Evolutionary conservation across 2,329 filamentous ascomycete species (phyloP).

Genomic region (Colletotrichum sp.): DNA sequence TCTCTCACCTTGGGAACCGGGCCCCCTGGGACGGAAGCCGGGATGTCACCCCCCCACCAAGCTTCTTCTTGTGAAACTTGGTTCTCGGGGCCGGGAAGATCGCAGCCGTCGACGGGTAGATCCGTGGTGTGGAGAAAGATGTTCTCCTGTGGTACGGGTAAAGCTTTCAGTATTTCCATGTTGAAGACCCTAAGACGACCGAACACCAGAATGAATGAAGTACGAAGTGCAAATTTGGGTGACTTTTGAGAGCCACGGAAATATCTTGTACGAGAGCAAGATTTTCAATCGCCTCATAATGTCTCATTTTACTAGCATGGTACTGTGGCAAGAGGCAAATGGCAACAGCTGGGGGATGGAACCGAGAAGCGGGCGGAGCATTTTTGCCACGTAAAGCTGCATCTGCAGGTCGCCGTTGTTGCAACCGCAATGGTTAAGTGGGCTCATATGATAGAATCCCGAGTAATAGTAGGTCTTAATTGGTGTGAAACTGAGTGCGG

Average conservation of each 20-base stretch:
- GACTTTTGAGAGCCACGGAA: no score
- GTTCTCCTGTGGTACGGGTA: neutral
- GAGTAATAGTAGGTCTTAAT: neutral
- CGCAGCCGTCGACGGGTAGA: neutral
- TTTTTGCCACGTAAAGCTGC: neutral
- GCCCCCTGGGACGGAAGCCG: neutral
- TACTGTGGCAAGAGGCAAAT: no score
- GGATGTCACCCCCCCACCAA: neutral
- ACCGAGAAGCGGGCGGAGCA: neutral
- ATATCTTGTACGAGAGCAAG: no score
- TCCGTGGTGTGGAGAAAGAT: neutral
- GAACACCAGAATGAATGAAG: accelerated
- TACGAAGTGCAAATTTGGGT: accelerated
- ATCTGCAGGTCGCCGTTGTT: neutral
- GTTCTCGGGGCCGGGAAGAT: neutral
- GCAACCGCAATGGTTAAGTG: neutral
- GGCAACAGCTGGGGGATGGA: no score
- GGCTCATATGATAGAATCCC: neutral
- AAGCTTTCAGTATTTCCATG: neutral
- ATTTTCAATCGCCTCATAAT: no score
- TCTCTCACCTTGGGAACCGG: neutral
- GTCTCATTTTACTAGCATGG: no score
- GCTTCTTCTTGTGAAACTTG: neutral
- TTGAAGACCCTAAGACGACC: accelerated
- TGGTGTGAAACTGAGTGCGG: neutral